Percentiles rank a stretch among this genome's conserved stretches.
Evolutionary conservation across 345 rosid species (phyloP).

Genomic region (Clausena lansium): DNA sequence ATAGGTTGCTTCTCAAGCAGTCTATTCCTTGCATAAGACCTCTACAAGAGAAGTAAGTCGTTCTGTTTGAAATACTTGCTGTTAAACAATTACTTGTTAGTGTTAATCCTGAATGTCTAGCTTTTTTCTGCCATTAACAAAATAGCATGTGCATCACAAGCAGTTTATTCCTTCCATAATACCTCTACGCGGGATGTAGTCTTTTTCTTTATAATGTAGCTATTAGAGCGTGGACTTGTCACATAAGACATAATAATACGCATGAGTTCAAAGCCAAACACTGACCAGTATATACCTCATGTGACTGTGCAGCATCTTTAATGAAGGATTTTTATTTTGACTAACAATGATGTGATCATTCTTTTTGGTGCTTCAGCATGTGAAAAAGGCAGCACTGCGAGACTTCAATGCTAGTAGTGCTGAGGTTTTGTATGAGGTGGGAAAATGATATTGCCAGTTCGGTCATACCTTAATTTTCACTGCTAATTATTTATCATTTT

Average conservation of each 20-base stretch:
- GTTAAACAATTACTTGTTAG: not conserved
- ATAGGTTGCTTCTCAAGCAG: conserved; percentile 82
- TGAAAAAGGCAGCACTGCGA: conserved; percentile 68
- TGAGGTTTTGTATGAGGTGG: conserved; percentile 88
- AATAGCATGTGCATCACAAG: not conserved
- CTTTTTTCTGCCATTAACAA: not conserved
- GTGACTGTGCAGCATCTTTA: not conserved
- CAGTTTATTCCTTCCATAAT: not conserved
- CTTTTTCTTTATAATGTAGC: not conserved
- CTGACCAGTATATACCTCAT: not conserved
- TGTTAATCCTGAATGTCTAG: not conserved
- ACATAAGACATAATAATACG: not conserved
- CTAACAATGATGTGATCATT: not conserved
- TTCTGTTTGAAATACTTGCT: conserved; percentile 7
- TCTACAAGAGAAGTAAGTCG: conserved; percentile 88
- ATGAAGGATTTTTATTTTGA: not conserved
- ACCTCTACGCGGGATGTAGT: no score
- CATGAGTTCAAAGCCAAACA: not conserved
- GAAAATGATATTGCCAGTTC: not conserved
- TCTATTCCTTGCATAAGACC: conserved; percentile 96
- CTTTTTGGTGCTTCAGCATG: conserved; percentile 46
- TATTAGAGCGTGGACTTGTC: not conserved
- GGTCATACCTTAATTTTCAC: not conserved
- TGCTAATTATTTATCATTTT: conserved; percentile 1
- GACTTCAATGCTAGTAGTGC: conserved; percentile 79